Conservation (phyloP, 495 filamentous ascomycete species). For the Lindgomyces ingoldianus region DNA sequence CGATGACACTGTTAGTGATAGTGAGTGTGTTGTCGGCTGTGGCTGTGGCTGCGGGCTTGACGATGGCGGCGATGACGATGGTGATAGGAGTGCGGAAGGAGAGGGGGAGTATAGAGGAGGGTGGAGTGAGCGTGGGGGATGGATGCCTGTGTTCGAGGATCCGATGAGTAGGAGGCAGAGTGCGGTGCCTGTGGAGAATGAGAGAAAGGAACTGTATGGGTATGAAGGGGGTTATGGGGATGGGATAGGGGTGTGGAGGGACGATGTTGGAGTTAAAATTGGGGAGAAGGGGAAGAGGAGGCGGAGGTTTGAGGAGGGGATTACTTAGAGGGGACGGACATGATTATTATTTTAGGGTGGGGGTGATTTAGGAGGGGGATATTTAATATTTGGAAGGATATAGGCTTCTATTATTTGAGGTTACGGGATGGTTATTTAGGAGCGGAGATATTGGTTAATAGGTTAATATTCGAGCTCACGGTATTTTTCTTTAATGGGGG, state of each 20-base stretch:
- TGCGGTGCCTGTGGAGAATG: not conserved
- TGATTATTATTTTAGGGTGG: too few species aligned
- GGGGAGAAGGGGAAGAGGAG: not conserved
- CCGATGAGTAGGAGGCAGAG: not conserved
- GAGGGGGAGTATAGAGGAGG: not conserved
- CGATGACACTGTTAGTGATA: too few species aligned
- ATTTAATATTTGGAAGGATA: too few species aligned
- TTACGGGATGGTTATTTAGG: too few species aligned
- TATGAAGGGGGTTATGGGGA: not conserved
- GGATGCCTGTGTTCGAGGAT: not conserved
- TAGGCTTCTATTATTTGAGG: too few species aligned
- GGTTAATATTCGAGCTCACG: too few species aligned
- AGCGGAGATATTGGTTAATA: too few species aligned
- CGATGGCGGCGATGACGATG: not conserved
- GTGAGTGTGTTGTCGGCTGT: constrained; percentile 21
- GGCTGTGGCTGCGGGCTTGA: constrained; percentile 15
- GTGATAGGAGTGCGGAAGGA: not conserved
- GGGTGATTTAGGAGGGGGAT: too few species aligned
- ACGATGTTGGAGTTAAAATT: not conserved
- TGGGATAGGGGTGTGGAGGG: not conserved
- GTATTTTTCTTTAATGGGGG: too few species aligned
- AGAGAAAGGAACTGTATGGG: not conserved
- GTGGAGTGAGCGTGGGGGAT: not conserved
- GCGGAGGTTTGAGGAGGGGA: not conserved
- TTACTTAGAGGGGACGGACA: too few species aligned